Percentiles rank a stretch among this genome's conserved stretches.
Evolutionary conservation across 768 basidiomycete species (phyloP).

Genomic region (Pluteus cervinus): DNA sequence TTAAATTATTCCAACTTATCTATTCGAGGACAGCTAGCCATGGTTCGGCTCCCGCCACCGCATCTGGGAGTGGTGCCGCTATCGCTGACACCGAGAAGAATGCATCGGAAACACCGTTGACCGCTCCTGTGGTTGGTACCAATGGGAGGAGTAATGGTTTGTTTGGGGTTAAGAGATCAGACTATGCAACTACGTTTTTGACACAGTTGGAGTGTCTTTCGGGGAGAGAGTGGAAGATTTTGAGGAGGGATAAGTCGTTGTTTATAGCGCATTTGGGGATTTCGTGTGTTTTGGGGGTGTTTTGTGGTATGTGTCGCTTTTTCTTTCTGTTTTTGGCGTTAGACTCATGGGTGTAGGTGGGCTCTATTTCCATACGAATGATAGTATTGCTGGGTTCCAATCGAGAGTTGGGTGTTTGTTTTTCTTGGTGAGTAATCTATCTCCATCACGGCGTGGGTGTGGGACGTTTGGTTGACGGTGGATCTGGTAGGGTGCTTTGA

Average conservation of each 20-base stretch:
- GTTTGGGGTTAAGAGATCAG: no score
- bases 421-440: constrained; percentile 60
- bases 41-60: constrained; percentile 1
- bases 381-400: constrained; percentile 90
- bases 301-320: constrained; percentile 70
- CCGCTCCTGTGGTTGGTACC: not conserved
- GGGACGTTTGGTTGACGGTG: constrained; percentile 9
- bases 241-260: constrained; percentile 76
- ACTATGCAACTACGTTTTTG: constrained; percentile 74
- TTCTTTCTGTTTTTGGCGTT: constrained; percentile 62
- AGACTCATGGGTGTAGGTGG: constrained; percentile 46
- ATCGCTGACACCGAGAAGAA: constrained; percentile 9
- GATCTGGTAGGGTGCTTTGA: constrained; percentile 64
- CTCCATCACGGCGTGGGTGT: not conserved
- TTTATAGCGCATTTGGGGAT: constrained; percentile 75
- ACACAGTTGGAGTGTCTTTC: constrained; percentile 83
- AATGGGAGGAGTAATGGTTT: no score
- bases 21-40: constrained; percentile 4
- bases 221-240: constrained; percentile 80
- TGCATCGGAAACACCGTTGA: not conserved
- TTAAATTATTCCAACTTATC: constrained; percentile 34
- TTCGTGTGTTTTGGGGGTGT: constrained; percentile 72
- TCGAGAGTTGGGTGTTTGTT: constrained; percentile 90
- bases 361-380: constrained; percentile 74
- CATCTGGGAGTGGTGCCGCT: not conserved